Evolutionary conservation across 805 yeast genomes (phyloP), one percentile per base, ranked within the genome.

Genomic region (Starmera amethionina): DNA sequence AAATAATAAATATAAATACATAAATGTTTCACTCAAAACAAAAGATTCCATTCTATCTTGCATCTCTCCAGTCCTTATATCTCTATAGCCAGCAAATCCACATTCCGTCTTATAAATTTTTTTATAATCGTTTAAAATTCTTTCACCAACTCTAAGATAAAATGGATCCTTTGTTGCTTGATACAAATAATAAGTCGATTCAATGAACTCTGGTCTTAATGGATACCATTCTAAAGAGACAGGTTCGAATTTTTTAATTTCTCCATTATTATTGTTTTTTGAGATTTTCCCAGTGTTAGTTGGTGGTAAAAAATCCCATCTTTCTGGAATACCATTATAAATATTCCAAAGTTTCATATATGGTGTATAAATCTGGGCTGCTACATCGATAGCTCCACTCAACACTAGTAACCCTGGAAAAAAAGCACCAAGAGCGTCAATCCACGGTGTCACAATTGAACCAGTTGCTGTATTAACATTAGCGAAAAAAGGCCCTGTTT

Each of bases 31-130:
- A 43, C 95, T 79, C 44, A 89, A 55, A 6, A 86, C 94, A 66
- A 89, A 89, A 6, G 93, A 77, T 54, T 89, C 97, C 96, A 88
- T 88, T 40, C 96, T 66, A 58, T 88, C 79, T 48, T 85, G 89
- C 40, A 62, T 58, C 38, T 64, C 60, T 1, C 84, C 84, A 0
- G 75, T 71, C 15, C 78, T 58, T 1, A 89, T 65, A 52, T 89
- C 82, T 45, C 77, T 81, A 13, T 75, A 55, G 0, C 96, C 95
- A 7, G 83, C 73, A 55, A 84, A 82, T 3, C 97, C 97, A 65
- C 97, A 89, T 1, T 66, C 60, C 1, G 77, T 72, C 44, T 63
- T 67, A 55, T 72, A 82, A 35, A 66, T 62, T 2, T 62, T 58
- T 42, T 75, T 63, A 27, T 83, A 68, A 41, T 79, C 75, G 2